Evolutionary conservation across 1,139 yeast species (phyloP).

Genomic region (Geotrichum citri-aurantii): DNA sequence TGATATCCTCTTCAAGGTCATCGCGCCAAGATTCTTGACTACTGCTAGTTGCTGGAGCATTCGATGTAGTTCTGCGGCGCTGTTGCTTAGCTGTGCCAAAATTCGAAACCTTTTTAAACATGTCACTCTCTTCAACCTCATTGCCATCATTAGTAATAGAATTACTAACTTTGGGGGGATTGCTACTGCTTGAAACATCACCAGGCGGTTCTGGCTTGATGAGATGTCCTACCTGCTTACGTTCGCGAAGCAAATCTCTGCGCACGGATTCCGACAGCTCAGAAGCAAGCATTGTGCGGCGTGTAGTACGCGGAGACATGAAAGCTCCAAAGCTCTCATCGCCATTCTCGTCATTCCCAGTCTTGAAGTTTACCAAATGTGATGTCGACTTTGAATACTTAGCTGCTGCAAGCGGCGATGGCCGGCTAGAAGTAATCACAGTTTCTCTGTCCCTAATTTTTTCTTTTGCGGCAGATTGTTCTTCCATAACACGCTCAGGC

Average conservation of each 20-base stretch:
- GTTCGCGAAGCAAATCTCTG: constrained; percentile 56
- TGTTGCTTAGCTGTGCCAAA: constrained; percentile 10
- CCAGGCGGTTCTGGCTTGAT: constrained; percentile 2
- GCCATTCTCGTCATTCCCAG: neutral
- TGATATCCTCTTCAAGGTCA: constrained; percentile 31
- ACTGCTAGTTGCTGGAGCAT: constrained; percentile 21
- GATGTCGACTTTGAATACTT: neutral
- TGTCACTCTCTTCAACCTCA: neutral
- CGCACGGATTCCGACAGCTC: constrained; percentile 65
- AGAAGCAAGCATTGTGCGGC: constrained; percentile 53
- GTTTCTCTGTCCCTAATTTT: neutral
- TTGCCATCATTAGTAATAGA: neutral
- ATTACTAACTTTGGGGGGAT: neutral
- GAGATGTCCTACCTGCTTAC: constrained; percentile 41
- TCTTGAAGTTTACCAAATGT: neutral
- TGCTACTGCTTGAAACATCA: neutral
- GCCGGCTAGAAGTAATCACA: neutral
- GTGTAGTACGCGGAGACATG: constrained; percentile 38
- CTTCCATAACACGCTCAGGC: constrained; percentile 21
- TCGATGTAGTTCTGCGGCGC: constrained; percentile 28
- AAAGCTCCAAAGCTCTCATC: neutral
- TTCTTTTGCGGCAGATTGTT: constrained; percentile 7
- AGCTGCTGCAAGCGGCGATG: neutral
- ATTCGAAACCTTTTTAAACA: neutral
- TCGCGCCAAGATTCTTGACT: constrained; percentile 28